Base-by-base conservation (phyloP, 495 filamentous ascomycete species). In the Hyaloscypha bicolor region DNA sequence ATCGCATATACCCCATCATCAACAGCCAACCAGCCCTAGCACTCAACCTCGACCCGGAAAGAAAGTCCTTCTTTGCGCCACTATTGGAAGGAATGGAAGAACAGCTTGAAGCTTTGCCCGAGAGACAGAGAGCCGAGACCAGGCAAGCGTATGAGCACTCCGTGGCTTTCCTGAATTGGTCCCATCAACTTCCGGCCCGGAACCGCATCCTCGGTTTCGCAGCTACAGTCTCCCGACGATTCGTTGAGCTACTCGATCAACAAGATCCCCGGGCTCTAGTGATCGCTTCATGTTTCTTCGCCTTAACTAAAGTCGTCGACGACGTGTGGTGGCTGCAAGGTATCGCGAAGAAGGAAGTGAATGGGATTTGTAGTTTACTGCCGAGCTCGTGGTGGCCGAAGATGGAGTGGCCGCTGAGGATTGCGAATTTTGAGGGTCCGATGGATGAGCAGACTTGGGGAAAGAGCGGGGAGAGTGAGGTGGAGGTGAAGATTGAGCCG, bases 151-250 rank as follows among this genome's bases (percentile, higher is more conserved):
- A 86, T 70, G 79, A 83, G 53, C 84, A 87, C 62, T 79, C 83
- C 29, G 79, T 86, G 19, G 79, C 83, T 11, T 83, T 84, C 8
- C 75, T 87, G 11, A 85, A 85, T 67, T 87, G 84, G 84, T 82
- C 82, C 51, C 82, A 86, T 74, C 64, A 62, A 37, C 82, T 83
- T 67, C 83, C 83, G 25, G 79, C 85, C 66, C 82, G 82, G 55
- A 78, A 79, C 19, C 79, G 83, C 3, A 80, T 82, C 0, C 79
- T 87, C 0, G 80, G 82, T 11, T 85, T 87, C 66, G 81, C 84
- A n/a, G 83, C 84, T 2, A 85, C 83, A 9, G 84, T 87, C n/a
- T 85, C 83, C 14, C 78, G 81, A n/a, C 80, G 82, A 14, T 87
- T 79, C 68, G 81, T 87, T 39, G 82, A 84, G 48, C 71, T 86